These are phyloP conservation scores for Imleria badia DNA, from an alignment of 768 basidiomycete species.

Conservation along the genomic window DNA sequence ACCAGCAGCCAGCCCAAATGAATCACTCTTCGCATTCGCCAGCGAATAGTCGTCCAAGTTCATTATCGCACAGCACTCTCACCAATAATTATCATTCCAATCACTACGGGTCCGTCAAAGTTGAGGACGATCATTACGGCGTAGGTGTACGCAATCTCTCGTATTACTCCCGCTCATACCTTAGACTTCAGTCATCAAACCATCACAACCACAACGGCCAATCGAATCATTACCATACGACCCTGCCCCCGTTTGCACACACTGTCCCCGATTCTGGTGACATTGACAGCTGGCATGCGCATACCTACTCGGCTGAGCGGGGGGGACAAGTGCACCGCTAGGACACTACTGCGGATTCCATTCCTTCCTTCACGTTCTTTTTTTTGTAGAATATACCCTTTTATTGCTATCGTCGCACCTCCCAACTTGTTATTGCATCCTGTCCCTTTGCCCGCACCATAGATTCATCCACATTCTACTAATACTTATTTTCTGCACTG, in stretches of 20 bases:
- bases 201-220: conserved; percentile 34
- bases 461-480: conserved; percentile 34
- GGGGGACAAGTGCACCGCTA: conserved; percentile 59
- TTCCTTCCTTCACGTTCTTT: neutral
- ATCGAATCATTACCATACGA: conserved; percentile 40
- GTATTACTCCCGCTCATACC: neutral
- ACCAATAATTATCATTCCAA: conserved; percentile 43
- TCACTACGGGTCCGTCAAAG: conserved; percentile 58
- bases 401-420: conserved; percentile 34
- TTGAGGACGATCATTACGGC: conserved; percentile 64
- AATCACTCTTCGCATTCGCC: conserved; percentile 55
- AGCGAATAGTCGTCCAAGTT: conserved; percentile 46
- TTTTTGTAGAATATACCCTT: conserved; percentile 37
- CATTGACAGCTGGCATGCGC: conserved; percentile 60
- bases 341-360: conserved; percentile 10
- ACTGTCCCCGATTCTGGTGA: conserved; percentile 37
- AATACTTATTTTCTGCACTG: conserved; percentile 35
- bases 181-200: conserved; percentile 28
- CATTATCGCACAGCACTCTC: conserved; percentile 39
- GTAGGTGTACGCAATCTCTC: conserved; percentile 35
- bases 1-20: conserved; percentile 66
- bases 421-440: conserved; percentile 17
- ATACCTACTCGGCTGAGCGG: conserved; percentile 60
- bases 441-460: conserved; percentile 16
- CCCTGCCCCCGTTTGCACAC: conserved; percentile 50